phyloP scores from a whole-genome alignment of 805 yeast species.

The Saccharomycopsis selenospora region DNA sequence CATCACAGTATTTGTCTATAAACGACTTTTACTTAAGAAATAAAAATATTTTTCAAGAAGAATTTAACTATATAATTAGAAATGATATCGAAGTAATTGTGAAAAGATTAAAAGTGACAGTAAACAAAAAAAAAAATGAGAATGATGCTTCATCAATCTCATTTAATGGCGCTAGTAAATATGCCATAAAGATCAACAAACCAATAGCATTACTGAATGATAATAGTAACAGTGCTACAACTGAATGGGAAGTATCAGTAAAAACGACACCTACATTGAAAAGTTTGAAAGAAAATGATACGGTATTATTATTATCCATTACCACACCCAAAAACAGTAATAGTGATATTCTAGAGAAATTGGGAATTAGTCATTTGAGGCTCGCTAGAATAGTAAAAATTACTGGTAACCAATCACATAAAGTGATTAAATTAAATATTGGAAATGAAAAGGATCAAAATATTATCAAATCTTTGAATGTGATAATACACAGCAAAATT shows the following conservation, averaged over 20 bases:
- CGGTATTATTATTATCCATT: slow-evolving; percentile 24
- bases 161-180: slow-evolving; percentile 23
- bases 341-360: slow-evolving; percentile 14
- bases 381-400: slow-evolving; percentile 21
- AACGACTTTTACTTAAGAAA: slow-evolving; percentile 27
- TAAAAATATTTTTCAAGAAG: slow-evolving; percentile 22
- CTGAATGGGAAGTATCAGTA: not conserved
- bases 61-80: slow-evolving; percentile 22
- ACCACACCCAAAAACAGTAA: slow-evolving; percentile 18
- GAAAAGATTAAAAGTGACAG: slow-evolving; percentile 20
- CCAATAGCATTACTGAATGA: no score
- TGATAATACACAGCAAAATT: no score
- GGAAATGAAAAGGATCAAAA: slow-evolving; percentile 23
- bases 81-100: slow-evolving; percentile 23
- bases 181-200: slow-evolving; percentile 20
- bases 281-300: slow-evolving; percentile 23
- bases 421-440: slow-evolving; percentile 25
- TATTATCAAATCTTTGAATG: slow-evolving; percentile 23
- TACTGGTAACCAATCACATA: slow-evolving; percentile 19
- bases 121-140: slow-evolving; percentile 3
- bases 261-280: slow-evolving; percentile 24
- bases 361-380: slow-evolving; percentile 24
- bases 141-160: not conserved
- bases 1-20: slow-evolving; percentile 26
- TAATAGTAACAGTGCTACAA: not conserved